Conservation (phyloP, 352 stramenopile genomes). For the Hyaloperonospora arabidopsidis region DNA sequence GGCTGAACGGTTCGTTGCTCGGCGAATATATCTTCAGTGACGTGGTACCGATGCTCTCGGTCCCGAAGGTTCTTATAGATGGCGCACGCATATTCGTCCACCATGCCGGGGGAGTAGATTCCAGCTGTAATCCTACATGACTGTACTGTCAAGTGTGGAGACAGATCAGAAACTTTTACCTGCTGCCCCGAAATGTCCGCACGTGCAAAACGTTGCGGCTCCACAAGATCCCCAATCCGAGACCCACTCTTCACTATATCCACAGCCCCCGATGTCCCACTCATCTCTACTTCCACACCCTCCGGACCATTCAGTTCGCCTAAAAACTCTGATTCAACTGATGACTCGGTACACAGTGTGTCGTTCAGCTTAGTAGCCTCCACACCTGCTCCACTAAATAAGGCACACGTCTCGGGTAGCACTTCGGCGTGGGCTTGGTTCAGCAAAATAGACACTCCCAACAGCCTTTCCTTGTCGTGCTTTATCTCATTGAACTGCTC, state of each 20-base stretch:
- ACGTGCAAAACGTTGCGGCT: conserved; percentile 5
- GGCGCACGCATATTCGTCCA: conserved; percentile 47
- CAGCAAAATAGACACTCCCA: background rate
- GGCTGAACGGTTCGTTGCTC: conserved; percentile 41
- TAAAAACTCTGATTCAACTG: conserved; percentile 5
- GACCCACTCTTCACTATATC: conserved; percentile 7
- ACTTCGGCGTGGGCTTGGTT: conserved; percentile 16
- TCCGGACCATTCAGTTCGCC: conserved; percentile 12
- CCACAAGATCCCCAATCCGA: conserved; percentile 12
- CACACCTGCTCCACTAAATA: conserved; percentile 4
- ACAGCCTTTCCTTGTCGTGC: conserved; percentile 6
- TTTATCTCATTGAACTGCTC: conserved; percentile 6
- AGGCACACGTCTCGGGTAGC: conserved; percentile 3
- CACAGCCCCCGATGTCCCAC: background rate
- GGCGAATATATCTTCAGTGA: conserved; percentile 43
- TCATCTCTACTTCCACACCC: conserved; percentile 13
- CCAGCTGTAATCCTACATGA: conserved; percentile 1
- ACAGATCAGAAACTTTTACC: conserved; percentile 3
- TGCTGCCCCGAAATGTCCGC: conserved; percentile 24
- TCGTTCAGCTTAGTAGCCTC: conserved; percentile 3
- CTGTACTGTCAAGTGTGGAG: conserved; percentile 2
- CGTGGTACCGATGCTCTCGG: conserved; percentile 38
- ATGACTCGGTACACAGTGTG: conserved; percentile 10
- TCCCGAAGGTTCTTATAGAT: conserved; percentile 47
- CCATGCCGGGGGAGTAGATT: conserved; percentile 30